Percentiles rank a stretch among this genome's conserved stretches.
Conservation (phyloP, 140 eudicot species). For the Flaveria floridana region DNA sequence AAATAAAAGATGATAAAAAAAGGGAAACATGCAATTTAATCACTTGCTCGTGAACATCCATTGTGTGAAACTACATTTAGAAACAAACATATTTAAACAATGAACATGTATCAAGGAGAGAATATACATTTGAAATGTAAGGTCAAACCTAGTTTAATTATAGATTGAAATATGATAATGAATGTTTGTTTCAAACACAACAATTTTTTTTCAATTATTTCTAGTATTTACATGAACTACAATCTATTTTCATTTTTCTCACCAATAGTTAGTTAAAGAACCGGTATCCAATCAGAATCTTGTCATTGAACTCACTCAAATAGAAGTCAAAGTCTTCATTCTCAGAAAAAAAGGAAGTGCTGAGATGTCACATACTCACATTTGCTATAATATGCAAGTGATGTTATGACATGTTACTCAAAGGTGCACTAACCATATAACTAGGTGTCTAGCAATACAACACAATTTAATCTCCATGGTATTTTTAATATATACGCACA, state of each 20-base stretch:
- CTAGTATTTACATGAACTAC: not conserved
- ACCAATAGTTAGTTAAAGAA: too few species aligned
- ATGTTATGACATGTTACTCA: not conserved
- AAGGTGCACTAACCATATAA: not conserved
- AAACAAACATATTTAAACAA: slow-evolving; percentile 2
- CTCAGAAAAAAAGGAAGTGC: not conserved
- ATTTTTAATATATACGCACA: too few species aligned
- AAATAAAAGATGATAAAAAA: not conserved
- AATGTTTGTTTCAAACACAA: slow-evolving; percentile 6
- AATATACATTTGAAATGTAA: not conserved
- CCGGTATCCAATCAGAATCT: not conserved
- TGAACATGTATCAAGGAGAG: slow-evolving; percentile 7
- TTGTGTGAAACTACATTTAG: not conserved
- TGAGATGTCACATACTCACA: not conserved
- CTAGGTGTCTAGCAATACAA: not conserved
- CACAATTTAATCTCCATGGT: not conserved
- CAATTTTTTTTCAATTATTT: not conserved
- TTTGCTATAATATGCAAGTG: not conserved
- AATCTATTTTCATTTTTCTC: too few species aligned
- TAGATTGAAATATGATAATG: not conserved
- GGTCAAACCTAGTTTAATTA: not conserved
- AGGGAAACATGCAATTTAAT: not conserved
- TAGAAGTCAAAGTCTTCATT: not conserved
- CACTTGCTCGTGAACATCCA: not conserved
- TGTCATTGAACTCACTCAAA: not conserved